Evolutionary conservation across 352 stramenopile genomes (phyloP), one percentile per base, ranked within the genome.

Genomic region (Pythium rhizo-oryzae): DNA sequence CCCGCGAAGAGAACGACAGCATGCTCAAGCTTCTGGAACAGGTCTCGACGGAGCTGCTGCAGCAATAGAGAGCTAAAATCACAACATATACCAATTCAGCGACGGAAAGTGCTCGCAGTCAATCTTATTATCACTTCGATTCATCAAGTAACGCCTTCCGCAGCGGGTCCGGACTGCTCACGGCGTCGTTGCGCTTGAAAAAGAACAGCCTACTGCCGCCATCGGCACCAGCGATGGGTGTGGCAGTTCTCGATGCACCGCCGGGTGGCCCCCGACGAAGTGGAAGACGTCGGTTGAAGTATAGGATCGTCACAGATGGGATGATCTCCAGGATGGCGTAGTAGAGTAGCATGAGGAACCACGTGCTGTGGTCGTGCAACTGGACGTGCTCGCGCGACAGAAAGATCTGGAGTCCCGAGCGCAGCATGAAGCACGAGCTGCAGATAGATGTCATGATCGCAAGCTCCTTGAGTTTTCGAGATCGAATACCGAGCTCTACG

Each of bases 1-100:
- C 84, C 25, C 74, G 74, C 12, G 90, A 97, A 50, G 96, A 99
- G 74, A 99, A 99, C 76, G 72, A 97, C 62, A 77, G 81, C 50
- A 98, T 99, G 82, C 82, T 99, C 16, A 75, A 89, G 63, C 67
- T 97, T 58, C 78, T 97, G 23, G 67, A 82, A 50, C 52, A 91
- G 66, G 85, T 93, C 16, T 91, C 82, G 24, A 71, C 67, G 8
- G 81, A 92, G 39, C 67, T 73, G n/a, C 43, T 54, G 1, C 19
- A 64, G 47, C 46, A 66, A 25, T 47, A 88, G 59, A 39, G 9
- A 39, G 19, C 5, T 11, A 51, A 41, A 41, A 15, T 41, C 35
- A 41, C 28, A 33, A 33, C 6, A 33, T 7, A 33, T 33, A 33
- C 28, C 28, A 41, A 11, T 41, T 3, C 12, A 41, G 35, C 2